Evolutionary conservation across 2,329 filamentous ascomycete species (phyloP).

Genomic region (Xenoacremonium recifei): DNA sequence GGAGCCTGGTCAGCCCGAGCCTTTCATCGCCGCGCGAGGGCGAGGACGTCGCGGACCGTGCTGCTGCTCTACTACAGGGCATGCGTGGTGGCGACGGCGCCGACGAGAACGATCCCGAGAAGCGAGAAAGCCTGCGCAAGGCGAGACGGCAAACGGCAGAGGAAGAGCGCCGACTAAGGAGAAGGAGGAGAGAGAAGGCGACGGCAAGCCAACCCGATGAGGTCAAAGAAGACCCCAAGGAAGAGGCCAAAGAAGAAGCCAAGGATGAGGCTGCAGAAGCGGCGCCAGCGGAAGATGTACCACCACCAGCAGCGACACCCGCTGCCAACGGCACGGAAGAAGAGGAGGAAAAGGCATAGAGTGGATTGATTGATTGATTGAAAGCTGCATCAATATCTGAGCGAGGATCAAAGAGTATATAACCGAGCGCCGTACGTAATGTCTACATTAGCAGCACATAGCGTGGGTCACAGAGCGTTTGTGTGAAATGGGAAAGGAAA

Average conservation of each 20-base stretch:
- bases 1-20: slow-evolving; percentile 51
- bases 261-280: slow-evolving; percentile 13
- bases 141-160: slow-evolving; percentile 70
- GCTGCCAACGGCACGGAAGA: slow-evolving; percentile 11
- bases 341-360: slow-evolving; percentile 19
- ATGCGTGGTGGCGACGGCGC: slow-evolving; percentile 68
- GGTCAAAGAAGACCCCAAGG: slow-evolving; percentile 19
- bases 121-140: slow-evolving; percentile 61
- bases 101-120: slow-evolving; percentile 47
- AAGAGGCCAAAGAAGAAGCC: slow-evolving; percentile 16
- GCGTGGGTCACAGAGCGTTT: slow-evolving; percentile 8
- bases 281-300: slow-evolving; percentile 14
- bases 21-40: slow-evolving; percentile 43
- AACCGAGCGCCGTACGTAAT: slow-evolving; percentile 35
- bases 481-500: slow-evolving; percentile 6
- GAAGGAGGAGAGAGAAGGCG: slow-evolving; percentile 65
- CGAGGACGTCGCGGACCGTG: slow-evolving; percentile 78
- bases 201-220: slow-evolving; percentile 34
- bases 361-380: slow-evolving; percentile 14
- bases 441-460: slow-evolving; percentile 33
- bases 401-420: slow-evolving; percentile 19
- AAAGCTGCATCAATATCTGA: slow-evolving; percentile 18
- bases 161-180: slow-evolving; percentile 68
- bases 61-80: slow-evolving; percentile 79
- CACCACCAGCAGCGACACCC: slow-evolving; percentile 17